Conservation (phyloP, 1,284 basidiomycete genomes). For the Apiotrichum laibachii region DNA sequence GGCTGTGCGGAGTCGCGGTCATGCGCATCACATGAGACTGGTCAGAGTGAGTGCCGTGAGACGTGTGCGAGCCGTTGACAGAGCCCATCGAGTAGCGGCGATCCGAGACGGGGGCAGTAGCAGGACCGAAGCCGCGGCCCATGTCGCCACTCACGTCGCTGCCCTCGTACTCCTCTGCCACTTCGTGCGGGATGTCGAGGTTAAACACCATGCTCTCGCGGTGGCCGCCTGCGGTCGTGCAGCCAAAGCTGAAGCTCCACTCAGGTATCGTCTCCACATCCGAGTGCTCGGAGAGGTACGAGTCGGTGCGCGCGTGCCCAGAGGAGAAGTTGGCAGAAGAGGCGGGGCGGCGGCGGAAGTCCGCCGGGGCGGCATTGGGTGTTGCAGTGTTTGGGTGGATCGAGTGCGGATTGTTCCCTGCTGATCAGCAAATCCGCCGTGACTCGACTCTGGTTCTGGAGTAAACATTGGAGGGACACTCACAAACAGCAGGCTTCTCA, state of each 20-base stretch:
- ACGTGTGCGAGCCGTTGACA: background rate
- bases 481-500: no score
- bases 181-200: background rate
- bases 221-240: no score
- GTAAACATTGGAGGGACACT: no score
- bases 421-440: no score
- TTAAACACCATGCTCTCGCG: background rate
- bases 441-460: no score
- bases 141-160: background rate
- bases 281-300: background rate
- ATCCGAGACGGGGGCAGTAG: background rate
- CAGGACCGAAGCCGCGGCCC: background rate
- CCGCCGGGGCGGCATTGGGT: no score
- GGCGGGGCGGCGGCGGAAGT: no score
- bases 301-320: background rate
- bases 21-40: background rate
- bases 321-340: no score
- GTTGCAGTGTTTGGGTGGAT: no score
- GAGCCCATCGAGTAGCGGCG: background rate
- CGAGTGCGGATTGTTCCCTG: no score
- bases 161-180: background rate
- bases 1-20: background rate
- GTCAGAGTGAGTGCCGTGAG: background rate
- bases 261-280: background rate
- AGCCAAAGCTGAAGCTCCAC: conserved; percentile 3